Percentiles rank a stretch among this genome's conserved stretches.
phyloP scores from a whole-genome alignment of 2,329 filamentous ascomycete genomes.

The Colletotrichum sp. region DNA sequence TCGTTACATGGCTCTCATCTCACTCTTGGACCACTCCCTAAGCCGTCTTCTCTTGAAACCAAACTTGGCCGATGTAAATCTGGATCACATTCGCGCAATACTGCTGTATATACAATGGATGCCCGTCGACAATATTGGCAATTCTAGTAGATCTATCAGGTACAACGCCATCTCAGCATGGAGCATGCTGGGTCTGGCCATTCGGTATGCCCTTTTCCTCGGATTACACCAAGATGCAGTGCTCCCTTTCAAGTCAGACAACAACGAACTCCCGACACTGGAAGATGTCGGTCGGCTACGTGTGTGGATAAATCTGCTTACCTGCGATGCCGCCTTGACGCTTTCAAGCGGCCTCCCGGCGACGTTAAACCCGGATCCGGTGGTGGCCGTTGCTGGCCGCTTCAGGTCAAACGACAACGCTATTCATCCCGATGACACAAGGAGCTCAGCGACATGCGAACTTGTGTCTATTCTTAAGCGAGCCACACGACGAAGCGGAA shows the following conservation, averaged over 20 bases:
- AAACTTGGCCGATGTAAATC: neutral
- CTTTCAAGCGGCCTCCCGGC: neutral
- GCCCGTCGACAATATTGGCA: neutral
- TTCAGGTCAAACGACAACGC: neutral
- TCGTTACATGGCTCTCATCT: neutral
- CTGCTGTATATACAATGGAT: neutral
- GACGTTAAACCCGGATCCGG: neutral
- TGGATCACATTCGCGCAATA: neutral
- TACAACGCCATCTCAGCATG: neutral
- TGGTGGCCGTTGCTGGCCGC: neutral
- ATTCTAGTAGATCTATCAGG: neutral
- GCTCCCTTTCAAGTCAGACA: neutral
- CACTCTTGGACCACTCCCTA: neutral
- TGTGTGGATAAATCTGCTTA: neutral
- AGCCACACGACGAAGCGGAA: neutral
- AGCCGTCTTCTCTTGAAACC: neutral
- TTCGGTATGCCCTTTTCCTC: neutral
- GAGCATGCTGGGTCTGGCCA: neutral
- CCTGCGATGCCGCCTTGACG: neutral
- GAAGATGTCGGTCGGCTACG: neutral
- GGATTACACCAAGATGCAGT: neutral
- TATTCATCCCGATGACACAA: neutral
- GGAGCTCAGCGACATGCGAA: neutral
- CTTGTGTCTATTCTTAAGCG: neutral
- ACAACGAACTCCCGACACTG: neutral